Evolutionary conservation across 805 yeast species (phyloP).

Genomic region (Hanseniaspora pseudoguilliermondii): DNA sequence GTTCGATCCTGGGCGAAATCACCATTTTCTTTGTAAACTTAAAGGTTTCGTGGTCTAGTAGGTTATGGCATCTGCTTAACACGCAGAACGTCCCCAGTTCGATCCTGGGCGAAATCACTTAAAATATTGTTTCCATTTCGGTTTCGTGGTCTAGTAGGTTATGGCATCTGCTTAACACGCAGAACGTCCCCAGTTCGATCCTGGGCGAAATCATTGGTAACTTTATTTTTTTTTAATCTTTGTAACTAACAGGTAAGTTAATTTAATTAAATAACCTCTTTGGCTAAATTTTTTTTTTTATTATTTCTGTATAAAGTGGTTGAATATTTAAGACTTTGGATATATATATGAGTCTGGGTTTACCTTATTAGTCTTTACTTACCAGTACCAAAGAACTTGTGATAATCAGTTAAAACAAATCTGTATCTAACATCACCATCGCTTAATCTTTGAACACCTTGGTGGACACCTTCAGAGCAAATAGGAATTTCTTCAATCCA

Average conservation of each 20-base stretch:
- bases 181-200: conserved; percentile 99
- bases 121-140: conserved; percentile 21
- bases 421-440: conserved; percentile 50
- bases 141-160: conserved; percentile 99
- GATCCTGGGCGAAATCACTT: conserved; percentile 98
- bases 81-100: conserved; percentile 99
- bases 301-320: no score
- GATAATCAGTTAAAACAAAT: conserved; percentile 47
- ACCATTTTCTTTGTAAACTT: conserved; percentile 20
- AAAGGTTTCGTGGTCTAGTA: conserved; percentile 94
- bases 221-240: conserved; percentile 11
- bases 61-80: conserved; percentile 99
- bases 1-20: conserved; percentile 99
- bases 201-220: conserved; percentile 89
- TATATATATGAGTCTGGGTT: not conserved
- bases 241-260: not conserved
- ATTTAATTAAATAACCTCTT: not conserved
- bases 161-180: conserved; percentile 99
- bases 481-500: conserved; percentile 53
- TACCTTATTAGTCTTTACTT: conserved; percentile 6
- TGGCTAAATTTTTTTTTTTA: no score
- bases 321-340: not conserved
- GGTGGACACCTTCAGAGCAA: conserved; percentile 38
- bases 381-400: conserved; percentile 28
- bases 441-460: conserved; percentile 44